These are phyloP conservation scores for Escovopsis sp. DNA, from an alignment of 2,329 filamentous ascomycete genomes.

Conservation along the genomic window DNA sequence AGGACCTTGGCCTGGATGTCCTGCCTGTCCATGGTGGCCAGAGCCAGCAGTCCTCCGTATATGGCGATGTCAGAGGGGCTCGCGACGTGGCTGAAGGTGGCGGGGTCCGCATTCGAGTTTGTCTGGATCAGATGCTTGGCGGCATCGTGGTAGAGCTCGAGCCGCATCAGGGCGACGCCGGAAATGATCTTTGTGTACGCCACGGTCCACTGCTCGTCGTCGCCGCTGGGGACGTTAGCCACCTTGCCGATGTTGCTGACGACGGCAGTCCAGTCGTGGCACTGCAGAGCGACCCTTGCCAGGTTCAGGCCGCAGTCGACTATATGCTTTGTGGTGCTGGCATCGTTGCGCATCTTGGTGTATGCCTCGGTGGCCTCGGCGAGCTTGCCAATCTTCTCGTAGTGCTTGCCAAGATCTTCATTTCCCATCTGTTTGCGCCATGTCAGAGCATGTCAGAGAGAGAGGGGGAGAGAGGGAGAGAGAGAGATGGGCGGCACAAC, in stretches of 20 bases:
- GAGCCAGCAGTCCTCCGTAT: constrained; percentile 78
- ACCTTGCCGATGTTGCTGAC: constrained; percentile 49
- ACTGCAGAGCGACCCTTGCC: constrained; percentile 60
- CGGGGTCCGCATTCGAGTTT: constrained; percentile 34
- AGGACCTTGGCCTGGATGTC: constrained; percentile 64
- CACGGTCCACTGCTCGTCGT: constrained; percentile 30
- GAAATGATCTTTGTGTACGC: constrained; percentile 38
- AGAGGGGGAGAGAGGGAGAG: not conserved
- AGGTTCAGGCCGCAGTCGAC: constrained; percentile 69
- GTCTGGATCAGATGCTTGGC: constrained; percentile 55
- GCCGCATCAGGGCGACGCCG: constrained; percentile 35
- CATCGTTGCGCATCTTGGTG: constrained; percentile 77
- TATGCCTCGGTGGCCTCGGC: constrained; percentile 62
- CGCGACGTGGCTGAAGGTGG: constrained; percentile 54
- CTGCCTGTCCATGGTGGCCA: constrained; percentile 74
- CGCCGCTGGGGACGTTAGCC: constrained; percentile 29
- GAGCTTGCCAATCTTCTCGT: constrained; percentile 64
- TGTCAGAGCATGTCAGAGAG: not conserved
- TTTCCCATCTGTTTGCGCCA: constrained; percentile 61
- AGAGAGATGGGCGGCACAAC: not conserved
- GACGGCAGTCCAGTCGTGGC: constrained; percentile 61
- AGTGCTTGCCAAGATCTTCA: constrained; percentile 77
- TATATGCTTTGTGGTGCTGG: constrained; percentile 70
- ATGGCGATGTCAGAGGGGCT: constrained; percentile 80
- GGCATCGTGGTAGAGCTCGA: constrained; percentile 42